These are phyloP conservation scores for Cryptosporidium ryanae DNA, from an alignment of 169 alveolate species.

Conservation along the genomic window DNA sequence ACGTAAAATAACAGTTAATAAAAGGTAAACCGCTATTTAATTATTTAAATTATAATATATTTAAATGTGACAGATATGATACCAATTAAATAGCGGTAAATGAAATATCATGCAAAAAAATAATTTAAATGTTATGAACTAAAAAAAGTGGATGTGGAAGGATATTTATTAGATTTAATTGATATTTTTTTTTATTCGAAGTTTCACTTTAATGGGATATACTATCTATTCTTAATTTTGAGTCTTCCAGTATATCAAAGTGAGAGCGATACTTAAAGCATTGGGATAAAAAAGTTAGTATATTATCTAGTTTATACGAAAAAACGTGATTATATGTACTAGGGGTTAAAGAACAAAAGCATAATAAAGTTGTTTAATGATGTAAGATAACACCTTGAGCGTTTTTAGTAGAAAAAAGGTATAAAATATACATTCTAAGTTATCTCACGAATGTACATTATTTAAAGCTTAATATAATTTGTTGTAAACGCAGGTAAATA, in stretches of 20 bases:
- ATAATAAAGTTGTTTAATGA: no score
- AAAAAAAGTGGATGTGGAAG: conserved; percentile 61
- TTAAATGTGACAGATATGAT: not conserved
- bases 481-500: not conserved
- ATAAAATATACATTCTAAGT: not conserved
- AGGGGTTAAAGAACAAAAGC: no score
- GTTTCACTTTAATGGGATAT: not conserved
- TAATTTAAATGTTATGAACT: not conserved
- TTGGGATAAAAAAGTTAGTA: no score
- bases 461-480: not conserved
- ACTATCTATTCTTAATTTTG: not conserved
- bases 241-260: no score
- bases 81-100: conserved; percentile 13
- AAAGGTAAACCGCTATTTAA: not conserved
- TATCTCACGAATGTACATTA: not conserved
- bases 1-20: not conserved
- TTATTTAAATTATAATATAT: not conserved
- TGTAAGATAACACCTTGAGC: no score
- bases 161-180: conserved; percentile 41
- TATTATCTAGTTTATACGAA: no score
- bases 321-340: no score
- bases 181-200: not conserved
- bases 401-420: no score
- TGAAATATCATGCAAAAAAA: not conserved
- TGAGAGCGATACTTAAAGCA: no score